Percentiles rank a stretch among this genome's conserved stretches.
These are phyloP conservation scores for Huiozyma naganishii DNA, from an alignment of 805 yeast species.

Conservation along the genomic window DNA sequence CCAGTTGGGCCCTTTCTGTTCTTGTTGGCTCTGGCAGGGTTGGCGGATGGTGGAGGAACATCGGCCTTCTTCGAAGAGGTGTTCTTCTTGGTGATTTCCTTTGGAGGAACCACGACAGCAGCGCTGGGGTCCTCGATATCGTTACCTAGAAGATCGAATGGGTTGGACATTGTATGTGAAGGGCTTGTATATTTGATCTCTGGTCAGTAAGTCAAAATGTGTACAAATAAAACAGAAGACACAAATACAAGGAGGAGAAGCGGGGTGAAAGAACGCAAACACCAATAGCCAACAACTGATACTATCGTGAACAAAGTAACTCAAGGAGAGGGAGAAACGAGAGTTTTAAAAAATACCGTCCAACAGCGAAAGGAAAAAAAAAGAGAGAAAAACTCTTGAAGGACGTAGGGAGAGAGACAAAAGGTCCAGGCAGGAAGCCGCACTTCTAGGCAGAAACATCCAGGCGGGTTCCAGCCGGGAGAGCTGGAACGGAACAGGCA, in stretches of 20 bases:
- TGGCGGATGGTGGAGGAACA: conserved; percentile 70
- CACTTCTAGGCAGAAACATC: neutral
- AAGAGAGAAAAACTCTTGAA: neutral
- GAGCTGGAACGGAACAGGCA: neutral
- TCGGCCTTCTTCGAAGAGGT: conserved; percentile 84
- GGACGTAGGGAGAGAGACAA: neutral
- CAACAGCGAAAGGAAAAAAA: neutral
- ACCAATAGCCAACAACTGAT: neutral
- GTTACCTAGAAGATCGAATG: conserved; percentile 74
- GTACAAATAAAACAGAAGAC: neutral
- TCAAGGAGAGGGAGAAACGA: neutral
- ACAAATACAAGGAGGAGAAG: neutral
- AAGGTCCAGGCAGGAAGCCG: neutral
- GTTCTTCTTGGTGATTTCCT: conserved; percentile 69
- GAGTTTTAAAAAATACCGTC: neutral
- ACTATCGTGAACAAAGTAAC: neutral
- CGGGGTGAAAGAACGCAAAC: neutral
- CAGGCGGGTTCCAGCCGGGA: neutral
- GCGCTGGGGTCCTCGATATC: conserved; percentile 74
- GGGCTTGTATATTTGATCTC: no score
- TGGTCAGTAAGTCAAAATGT: no score
- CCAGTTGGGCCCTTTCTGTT: conserved; percentile 62
- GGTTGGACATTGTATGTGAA: conserved; percentile 34
- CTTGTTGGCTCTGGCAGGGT: conserved; percentile 68
- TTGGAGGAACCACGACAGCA: conserved; percentile 43